Conservation (phyloP, 306 rosid species). For the Citrullus mucosospermus region DNA sequence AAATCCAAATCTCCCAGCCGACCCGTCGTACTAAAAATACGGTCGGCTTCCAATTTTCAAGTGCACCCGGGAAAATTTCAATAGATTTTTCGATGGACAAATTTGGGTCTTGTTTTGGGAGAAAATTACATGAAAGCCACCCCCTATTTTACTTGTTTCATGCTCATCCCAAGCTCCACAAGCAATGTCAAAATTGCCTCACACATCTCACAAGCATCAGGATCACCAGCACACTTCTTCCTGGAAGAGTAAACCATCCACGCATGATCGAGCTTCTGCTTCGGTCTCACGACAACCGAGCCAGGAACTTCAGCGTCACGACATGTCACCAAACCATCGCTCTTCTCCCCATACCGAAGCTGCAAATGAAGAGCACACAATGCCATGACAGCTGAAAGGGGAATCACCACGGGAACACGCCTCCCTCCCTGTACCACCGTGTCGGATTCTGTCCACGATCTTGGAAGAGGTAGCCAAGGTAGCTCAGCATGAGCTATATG, state of each 20-base stretch:
- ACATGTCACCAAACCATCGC: constrained; percentile 62
- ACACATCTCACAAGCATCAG: constrained; percentile 69
- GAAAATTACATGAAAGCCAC: not conserved
- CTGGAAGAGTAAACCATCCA: constrained; percentile 80
- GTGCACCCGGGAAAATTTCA: not conserved
- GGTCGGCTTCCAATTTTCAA: not conserved
- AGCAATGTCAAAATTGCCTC: constrained; percentile 59
- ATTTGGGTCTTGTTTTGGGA: not conserved
- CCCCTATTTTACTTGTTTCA: constrained; percentile 5
- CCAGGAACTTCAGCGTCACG: constrained; percentile 80
- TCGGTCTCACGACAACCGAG: constrained; percentile 56
- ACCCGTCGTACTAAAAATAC: not conserved
- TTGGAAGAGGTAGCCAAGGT: constrained; percentile 45
- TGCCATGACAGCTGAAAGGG: constrained; percentile 72
- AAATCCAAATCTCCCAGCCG: not conserved
- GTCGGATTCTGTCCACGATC: constrained; percentile 13
- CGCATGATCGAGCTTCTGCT: constrained; percentile 69
- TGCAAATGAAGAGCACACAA: constrained; percentile 54
- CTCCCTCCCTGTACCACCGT: constrained; percentile 19
- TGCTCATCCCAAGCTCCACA: constrained; percentile 51
- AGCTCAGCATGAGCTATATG: constrained; percentile 75
- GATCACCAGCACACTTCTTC: constrained; percentile 30
- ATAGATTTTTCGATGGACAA: not conserved
- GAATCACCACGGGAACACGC: constrained; percentile 58
- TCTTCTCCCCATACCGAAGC: constrained; percentile 72